Percentiles rank a stretch among this genome's conserved stretches.
phyloP scores from a whole-genome alignment of 768 basidiomycete genomes.

The Cystobasidium onofrii region DNA sequence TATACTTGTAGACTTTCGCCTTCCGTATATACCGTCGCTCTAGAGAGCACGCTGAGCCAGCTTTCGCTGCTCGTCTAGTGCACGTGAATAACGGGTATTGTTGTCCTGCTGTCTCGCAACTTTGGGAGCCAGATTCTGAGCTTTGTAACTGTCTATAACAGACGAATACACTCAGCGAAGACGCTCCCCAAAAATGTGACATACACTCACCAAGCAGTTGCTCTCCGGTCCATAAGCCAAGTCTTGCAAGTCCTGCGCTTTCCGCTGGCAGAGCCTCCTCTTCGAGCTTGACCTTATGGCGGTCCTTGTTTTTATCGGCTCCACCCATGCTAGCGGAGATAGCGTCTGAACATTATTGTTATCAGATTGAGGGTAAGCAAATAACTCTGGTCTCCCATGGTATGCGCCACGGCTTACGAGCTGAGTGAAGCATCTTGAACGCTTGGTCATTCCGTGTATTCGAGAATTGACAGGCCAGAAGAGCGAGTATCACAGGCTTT shows the following conservation, averaged over 20 bases:
- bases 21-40: no score
- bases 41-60: neutral
- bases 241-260: slow-evolving; percentile 14
- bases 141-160: neutral
- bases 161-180: neutral
- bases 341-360: no score
- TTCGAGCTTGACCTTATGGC: neutral
- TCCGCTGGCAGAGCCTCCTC: neutral
- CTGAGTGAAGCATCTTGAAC: slow-evolving; percentile 17
- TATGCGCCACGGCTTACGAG: slow-evolving; percentile 3
- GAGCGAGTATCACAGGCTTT: slow-evolving; percentile 19
- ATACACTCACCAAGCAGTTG: neutral
- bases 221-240: slow-evolving; percentile 18
- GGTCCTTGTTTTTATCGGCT: slow-evolving; percentile 2
- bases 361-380: no score
- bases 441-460: slow-evolving; percentile 25
- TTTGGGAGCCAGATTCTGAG: neutral
- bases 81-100: neutral
- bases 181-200: neutral
- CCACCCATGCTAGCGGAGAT: slow-evolving; percentile 9
- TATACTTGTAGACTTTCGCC: no score
- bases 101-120: neutral
- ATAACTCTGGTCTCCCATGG: neutral
- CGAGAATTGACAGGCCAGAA: slow-evolving; percentile 9
- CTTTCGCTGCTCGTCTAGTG: neutral